Evolutionary conservation across 306 rosid species (phyloP), one percentile per base, ranked within the genome.

Genomic region (Pterocarpus santalinus): DNA sequence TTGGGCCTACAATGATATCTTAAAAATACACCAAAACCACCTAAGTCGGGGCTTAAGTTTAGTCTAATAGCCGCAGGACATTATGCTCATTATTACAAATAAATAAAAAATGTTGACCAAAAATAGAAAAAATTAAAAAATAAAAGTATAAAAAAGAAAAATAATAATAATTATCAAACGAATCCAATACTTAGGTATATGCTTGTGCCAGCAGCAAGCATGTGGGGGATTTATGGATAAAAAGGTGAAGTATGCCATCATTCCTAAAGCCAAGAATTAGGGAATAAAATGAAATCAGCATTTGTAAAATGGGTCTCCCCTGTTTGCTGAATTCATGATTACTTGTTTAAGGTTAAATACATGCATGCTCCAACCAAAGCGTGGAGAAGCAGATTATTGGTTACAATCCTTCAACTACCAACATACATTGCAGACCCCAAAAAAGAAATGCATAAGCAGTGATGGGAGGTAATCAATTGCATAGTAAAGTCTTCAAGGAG

Each of bases 281-380:
- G 90, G 84, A 38, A 81, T 47, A 83, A 75, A 86, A 22, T 60
- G 47, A 71, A 41, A 64, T 77, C 35, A 72, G 79, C 88, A 81
- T 78, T 67, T 66, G 78, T 68, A 81, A 33, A 83, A 22, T 88
- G 87, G 91, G 88, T 78, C 86, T 76, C 81, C 44, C 72, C 16
- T 80, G 80, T 76, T 84, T 73, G 28, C 84, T 75, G 38, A 71
- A 76, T 44, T 75, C 86, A 91, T 87, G 58, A 87, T 87, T 78
- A 52, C 83, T 64, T 64, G 2, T 41, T 44, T 53, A 15, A 62
- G 68, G 34, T 43, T 61, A 55, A 74, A 69, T 44, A 14, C 49
- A 73, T 79, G 38, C 55, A 28, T 22, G 47, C 77, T 17, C 61
- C 32, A 62, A 68, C 63, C 72, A 82, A 60, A n/a, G 81, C 75